Evolutionary conservation across 257 asterid species (phyloP).

Genomic region (Nicotiana sylvestris): DNA sequence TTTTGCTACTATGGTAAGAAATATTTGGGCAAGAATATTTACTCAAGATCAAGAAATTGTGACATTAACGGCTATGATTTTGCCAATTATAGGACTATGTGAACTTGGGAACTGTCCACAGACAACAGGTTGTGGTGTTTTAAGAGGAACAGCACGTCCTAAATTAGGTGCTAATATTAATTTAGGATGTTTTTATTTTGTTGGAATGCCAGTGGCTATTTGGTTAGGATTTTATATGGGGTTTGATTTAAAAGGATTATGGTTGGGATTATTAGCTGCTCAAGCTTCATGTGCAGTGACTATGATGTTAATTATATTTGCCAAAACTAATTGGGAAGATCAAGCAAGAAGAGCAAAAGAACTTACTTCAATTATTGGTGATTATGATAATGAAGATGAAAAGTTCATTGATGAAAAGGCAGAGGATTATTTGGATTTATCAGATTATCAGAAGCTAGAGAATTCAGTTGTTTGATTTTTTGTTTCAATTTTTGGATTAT

Average conservation of each 20-base stretch:
- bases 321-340: constrained; percentile 31
- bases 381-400: neutral
- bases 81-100: constrained; percentile 33
- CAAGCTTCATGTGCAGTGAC: constrained; percentile 36
- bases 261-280: constrained; percentile 42
- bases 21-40: constrained; percentile 33
- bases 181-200: constrained; percentile 35
- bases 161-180: constrained; percentile 35
- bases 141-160: constrained; percentile 41
- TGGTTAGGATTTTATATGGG: constrained; percentile 28
- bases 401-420: neutral
- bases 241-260: constrained; percentile 31
- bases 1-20: constrained; percentile 22
- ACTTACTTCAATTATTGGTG: constrained; percentile 21
- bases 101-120: constrained; percentile 44
- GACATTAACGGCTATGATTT: constrained; percentile 24
- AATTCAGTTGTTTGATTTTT: neutral
- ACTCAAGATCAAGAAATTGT: constrained; percentile 27
- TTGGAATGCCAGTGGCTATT: constrained; percentile 37
- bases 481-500: neutral
- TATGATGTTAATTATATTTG: constrained; percentile 27
- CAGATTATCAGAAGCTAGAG: constrained; percentile 8
- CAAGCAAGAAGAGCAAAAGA: constrained; percentile 34
- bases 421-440: constrained; percentile 8
- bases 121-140: constrained; percentile 32